These are phyloP conservation scores for Fusarium nisikadoi DNA, from an alignment of 2,329 filamentous ascomycete genomes.

Conservation along the genomic window DNA sequence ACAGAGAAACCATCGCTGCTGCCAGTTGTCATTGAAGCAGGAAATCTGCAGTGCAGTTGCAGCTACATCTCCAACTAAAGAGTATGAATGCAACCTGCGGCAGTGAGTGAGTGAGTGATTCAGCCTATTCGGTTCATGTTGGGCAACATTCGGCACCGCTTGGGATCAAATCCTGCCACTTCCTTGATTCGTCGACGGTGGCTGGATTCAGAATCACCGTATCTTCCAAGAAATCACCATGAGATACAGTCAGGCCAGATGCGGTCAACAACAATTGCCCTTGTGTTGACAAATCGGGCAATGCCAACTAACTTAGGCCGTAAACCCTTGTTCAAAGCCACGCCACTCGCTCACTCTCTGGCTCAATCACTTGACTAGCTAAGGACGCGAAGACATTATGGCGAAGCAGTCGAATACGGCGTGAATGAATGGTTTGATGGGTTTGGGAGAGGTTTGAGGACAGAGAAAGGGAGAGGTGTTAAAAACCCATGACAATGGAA, in stretches of 20 bases:
- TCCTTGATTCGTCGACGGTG: constrained; percentile 5
- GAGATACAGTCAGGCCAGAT: constrained; percentile 39
- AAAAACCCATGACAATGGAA: not conserved
- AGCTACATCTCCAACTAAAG: not conserved
- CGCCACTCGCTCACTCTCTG: constrained; percentile 37
- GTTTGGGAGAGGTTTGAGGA: not conserved
- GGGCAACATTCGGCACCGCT: constrained; percentile 32
- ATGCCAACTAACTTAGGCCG: constrained; percentile 40
- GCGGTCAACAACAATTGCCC: constrained; percentile 35
- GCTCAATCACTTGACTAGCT: constrained; percentile 36
- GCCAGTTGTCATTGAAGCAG: constrained; percentile 17
- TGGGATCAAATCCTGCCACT: not conserved
- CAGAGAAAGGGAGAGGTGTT: not conserved
- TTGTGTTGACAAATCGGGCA: constrained; percentile 40
- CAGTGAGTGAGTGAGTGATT: constrained; percentile 14
- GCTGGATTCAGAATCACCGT: constrained; percentile 29
- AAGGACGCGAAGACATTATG: constrained; percentile 33
- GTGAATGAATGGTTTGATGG: not conserved
- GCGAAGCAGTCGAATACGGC: constrained; percentile 16
- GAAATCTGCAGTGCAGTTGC: constrained; percentile 14
- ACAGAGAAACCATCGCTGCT: not conserved
- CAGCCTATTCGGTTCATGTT: constrained; percentile 12
- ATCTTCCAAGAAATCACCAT: constrained; percentile 27
- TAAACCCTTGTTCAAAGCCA: constrained; percentile 39
- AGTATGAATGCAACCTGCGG: not conserved